These are phyloP conservation scores for Gaertneriomyces semiglobifer DNA, from an alignment of 192 early-diverging fungal genomes.

Conservation along the genomic window DNA sequence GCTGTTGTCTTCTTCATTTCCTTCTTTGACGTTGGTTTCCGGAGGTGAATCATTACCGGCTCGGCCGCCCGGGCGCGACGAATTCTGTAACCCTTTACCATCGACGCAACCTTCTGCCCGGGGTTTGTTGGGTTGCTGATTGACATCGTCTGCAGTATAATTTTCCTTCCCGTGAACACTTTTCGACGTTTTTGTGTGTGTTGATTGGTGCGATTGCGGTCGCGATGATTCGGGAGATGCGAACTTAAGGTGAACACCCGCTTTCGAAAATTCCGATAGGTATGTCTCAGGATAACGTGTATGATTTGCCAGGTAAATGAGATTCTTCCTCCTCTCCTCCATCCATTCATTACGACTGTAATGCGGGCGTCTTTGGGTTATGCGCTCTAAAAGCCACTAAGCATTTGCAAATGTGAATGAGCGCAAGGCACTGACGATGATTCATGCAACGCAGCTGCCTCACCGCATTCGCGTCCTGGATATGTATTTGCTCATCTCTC, in stretches of 20 bases:
- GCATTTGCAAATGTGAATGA: neutral
- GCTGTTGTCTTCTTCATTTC: too few species aligned
- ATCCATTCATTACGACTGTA: slow-evolving; percentile 44
- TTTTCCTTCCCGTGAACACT: too few species aligned
- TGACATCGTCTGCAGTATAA: too few species aligned
- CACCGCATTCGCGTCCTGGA: slow-evolving; percentile 45
- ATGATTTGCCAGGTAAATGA: slow-evolving; percentile 39
- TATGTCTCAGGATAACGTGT: slow-evolving; percentile 44
- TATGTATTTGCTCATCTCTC: slow-evolving; percentile 26
- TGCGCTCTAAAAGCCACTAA: slow-evolving; percentile 38
- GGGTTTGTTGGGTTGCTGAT: too few species aligned
- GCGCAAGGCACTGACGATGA: neutral
- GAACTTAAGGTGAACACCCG: slow-evolving; percentile 32
- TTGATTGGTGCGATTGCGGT: too few species aligned
- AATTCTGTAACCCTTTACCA: too few species aligned
- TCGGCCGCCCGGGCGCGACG: too few species aligned
- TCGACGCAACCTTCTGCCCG: too few species aligned
- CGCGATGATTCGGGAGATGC: too few species aligned
- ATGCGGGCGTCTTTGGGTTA: slow-evolving; percentile 30
- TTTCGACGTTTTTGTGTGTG: too few species aligned
- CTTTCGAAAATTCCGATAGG: slow-evolving; percentile 24
- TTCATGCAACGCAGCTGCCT: neutral
- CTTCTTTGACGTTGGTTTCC: too few species aligned
- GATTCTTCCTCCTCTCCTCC: slow-evolving; percentile 43
- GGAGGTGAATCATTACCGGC: too few species aligned